Base-by-base conservation (phyloP, 2,329 filamentous ascomycete genomes). In the Emmonsia crescens region DNA sequence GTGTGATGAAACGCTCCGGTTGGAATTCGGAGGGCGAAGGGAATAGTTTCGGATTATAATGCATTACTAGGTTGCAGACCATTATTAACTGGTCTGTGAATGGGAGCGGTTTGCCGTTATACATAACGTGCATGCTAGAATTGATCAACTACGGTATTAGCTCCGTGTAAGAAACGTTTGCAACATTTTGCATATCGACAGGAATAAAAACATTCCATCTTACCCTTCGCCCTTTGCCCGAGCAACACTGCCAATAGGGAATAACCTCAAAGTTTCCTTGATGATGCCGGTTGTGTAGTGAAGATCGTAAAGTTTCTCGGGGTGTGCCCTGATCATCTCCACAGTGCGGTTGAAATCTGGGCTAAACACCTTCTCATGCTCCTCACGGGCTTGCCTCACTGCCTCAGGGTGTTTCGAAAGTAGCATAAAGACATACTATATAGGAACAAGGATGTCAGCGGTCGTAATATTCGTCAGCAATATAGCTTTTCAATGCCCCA, bases 301-400 rank as follows among this genome's bases (percentile, higher is more conserved):
- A 46, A 85, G 73, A 40, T 77, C 72, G 65, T 80, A 80, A 42
- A 83, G 71, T 1, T 72, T 38, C 71, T 70, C 19, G 75, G 77
- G 46, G 77, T 71, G 5, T 70, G 66, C 44, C 68, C 69, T 48
- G 80, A 72, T 16, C 68, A 70, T 36, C 58, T 62, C 64, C 1
- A 72, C 73, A 0, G 72, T 74, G 1, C 69, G 68, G 2, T 72
- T 67, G 1, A 74, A 67, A 40, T 80, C 75, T 0, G 75, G 60
- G 9, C 81, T 79, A 46, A 85, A 79, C 9, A 85, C 73, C 1
- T 72, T 72, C 62, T 83, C 79, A 65, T 83, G 81, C 68, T 86
- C 83, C 33, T 73, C 66, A 19, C 78, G 73, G 27, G 80, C 71
- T 2, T 71, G 71, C 1, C 65, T 63, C 21, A 78, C 69, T 24